Conservation (phyloP, 345 rosid species). For the Eucalyptus regnans region DNA sequence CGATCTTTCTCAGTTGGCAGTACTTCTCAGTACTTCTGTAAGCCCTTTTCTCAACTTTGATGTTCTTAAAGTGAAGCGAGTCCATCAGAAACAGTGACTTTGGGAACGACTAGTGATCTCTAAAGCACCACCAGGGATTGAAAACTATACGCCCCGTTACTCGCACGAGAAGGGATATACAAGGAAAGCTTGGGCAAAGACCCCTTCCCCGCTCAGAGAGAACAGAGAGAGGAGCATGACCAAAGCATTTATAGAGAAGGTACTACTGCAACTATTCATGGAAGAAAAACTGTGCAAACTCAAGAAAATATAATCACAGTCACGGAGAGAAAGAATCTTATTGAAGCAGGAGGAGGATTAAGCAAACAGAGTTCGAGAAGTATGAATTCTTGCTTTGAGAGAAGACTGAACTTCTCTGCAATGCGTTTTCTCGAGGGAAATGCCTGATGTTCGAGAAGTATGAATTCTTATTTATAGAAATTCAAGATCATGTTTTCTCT, state of each 20-base stretch:
- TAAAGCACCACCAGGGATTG: background rate
- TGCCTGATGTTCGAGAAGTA: background rate
- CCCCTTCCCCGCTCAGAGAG: conserved; percentile 11
- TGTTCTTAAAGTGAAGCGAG: conserved; percentile 27
- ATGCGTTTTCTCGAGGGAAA: background rate
- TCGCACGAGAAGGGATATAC: conserved; percentile 12
- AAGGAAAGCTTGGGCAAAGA: conserved; percentile 1
- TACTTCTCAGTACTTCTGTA: conserved; percentile 10
- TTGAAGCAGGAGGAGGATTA: background rate
- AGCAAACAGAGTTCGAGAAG: background rate
- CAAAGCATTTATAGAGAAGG: background rate
- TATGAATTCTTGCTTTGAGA: background rate
- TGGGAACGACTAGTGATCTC: background rate
- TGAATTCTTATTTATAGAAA: background rate
- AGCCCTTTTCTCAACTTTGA: conserved; percentile 42
- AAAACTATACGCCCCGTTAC: conserved; percentile 1
- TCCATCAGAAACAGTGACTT: conserved; percentile 30
- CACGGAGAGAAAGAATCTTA: background rate
- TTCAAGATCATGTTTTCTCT: background rate
- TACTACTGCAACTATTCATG: background rate
- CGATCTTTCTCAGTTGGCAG: conserved; percentile 23
- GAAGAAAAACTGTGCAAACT: background rate
- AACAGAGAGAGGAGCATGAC: conserved; percentile 2
- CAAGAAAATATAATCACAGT: background rate
- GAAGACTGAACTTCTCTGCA: conserved; percentile 6